Percentiles rank a stretch among this genome's conserved stretches.
phyloP scores from a whole-genome alignment of 768 basidiomycete species.

The Hericium alpestre region DNA sequence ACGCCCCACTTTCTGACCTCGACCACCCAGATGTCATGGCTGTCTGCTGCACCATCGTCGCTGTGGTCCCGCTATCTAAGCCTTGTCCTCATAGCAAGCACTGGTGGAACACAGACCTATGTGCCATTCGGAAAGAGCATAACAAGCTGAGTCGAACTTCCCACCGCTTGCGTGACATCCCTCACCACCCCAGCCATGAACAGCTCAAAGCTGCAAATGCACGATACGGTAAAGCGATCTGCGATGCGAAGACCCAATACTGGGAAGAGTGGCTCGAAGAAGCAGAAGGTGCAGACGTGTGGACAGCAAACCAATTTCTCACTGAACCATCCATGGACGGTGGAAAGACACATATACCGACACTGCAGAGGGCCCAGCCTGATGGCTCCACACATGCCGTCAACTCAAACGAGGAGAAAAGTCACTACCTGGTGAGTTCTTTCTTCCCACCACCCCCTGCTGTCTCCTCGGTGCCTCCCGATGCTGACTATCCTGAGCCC shows the following conservation, averaged over 20 bases:
- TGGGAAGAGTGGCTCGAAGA: conserved; percentile 18
- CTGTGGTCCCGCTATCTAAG: background rate
- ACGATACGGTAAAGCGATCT: conserved; percentile 10
- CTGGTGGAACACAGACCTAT: conserved; percentile 3
- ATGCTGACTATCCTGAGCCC: conserved; percentile 18
- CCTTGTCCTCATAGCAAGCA: background rate
- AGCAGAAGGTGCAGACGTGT: conserved; percentile 7
- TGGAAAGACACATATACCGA: conserved; percentile 12
- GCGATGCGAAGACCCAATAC: conserved; percentile 13
- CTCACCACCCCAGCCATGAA: conserved; percentile 1
- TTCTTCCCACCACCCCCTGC: conserved; percentile 22
- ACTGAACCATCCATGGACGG: conserved; percentile 5
- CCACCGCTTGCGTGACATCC: background rate
- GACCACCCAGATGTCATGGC: background rate
- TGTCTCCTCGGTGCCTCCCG: background rate
- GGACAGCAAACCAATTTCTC: conserved; percentile 12
- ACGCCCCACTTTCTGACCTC: background rate
- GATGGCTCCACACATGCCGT: conserved; percentile 2
- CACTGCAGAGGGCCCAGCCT: background rate
- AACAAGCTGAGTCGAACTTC: background rate
- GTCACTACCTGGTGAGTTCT: conserved; percentile 6
- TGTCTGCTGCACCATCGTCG: background rate
- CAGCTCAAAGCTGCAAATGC: background rate
- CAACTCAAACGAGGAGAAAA: conserved; percentile 10
- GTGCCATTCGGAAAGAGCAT: background rate